Conservation (phyloP, 306 rosid species). For the Rosa rugosa region DNA sequence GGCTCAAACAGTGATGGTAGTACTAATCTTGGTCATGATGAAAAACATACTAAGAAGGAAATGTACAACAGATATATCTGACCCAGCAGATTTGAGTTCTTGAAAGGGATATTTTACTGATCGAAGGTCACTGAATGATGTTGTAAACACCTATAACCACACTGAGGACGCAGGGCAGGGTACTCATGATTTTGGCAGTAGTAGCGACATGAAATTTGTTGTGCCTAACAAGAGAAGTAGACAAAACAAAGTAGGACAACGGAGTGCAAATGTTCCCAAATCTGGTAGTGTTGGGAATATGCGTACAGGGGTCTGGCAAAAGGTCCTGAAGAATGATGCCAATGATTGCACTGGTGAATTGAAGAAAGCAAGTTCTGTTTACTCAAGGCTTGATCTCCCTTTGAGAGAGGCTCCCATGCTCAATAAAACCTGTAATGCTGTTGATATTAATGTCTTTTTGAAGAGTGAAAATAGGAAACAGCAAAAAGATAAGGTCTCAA, state of each 20-base stretch:
- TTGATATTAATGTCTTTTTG: slow-evolving; percentile 19
- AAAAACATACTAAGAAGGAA: too few species aligned
- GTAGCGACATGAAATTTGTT: too few species aligned
- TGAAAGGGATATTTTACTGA: too few species aligned
- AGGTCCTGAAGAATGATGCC: slow-evolving; percentile 60
- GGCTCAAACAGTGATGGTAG: too few species aligned
- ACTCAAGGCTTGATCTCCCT: slow-evolving; percentile 33
- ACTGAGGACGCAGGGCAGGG: too few species aligned
- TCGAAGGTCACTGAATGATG: too few species aligned
- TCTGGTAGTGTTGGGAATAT: slow-evolving; percentile 39
- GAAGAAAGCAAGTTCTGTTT: slow-evolving; percentile 45
- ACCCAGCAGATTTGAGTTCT: too few species aligned
- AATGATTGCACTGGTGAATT: slow-evolving; percentile 40
- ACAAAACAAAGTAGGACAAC: background rate
- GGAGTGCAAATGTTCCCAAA: slow-evolving; percentile 45
- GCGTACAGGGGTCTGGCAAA: slow-evolving; percentile 73
- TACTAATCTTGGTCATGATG: too few species aligned
- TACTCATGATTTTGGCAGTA: too few species aligned
- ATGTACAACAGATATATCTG: too few species aligned
- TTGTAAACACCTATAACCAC: too few species aligned
- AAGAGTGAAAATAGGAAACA: slow-evolving; percentile 45
- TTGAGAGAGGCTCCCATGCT: slow-evolving; percentile 41
- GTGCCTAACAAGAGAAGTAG: too few species aligned
- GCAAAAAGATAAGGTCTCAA: slow-evolving; percentile 37
- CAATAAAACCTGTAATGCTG: slow-evolving; percentile 33